A percentile compares a stretch with the other conserved stretches of the same genome.
Evolutionary conservation across 768 basidiomycete species (phyloP).

Genomic region (Rhizopogon vesiculosus): DNA sequence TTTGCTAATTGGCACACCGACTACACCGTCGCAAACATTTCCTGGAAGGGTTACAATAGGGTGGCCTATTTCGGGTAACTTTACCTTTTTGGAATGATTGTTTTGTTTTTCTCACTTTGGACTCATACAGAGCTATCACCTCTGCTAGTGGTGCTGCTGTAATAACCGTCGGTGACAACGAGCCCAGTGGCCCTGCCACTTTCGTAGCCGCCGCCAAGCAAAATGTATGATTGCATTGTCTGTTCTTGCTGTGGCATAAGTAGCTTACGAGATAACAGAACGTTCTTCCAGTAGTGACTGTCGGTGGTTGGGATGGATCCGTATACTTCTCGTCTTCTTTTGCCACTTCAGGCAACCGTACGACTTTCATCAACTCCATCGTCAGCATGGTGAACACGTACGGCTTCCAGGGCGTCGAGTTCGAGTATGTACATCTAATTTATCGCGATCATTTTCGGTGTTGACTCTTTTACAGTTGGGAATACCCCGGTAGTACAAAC

Average conservation of each 20-base stretch:
- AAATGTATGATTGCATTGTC: constrained; percentile 13
- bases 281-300: constrained; percentile 53
- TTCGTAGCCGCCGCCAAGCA: constrained; percentile 22
- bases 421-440: constrained; percentile 44
- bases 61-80: constrained; percentile 60
- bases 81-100: no score
- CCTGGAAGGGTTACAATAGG: constrained; percentile 65
- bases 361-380: constrained; percentile 52
- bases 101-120: not conserved
- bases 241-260: no score
- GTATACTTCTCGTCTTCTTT: constrained; percentile 58
- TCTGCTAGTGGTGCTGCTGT: constrained; percentile 10
- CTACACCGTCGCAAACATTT: constrained; percentile 44
- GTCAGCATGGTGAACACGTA: constrained; percentile 43
- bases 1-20: constrained; percentile 63
- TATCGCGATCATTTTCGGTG: not conserved
- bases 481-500: constrained; percentile 61
- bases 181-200: constrained; percentile 4
- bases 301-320: constrained; percentile 69
- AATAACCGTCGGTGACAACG: constrained; percentile 2
- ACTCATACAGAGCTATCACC: constrained; percentile 6
- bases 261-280: constrained; percentile 26
- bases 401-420: constrained; percentile 59
- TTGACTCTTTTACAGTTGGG: constrained; percentile 57
- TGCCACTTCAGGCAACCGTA: constrained; percentile 48